A percentile compares a stretch with the other conserved stretches of the same genome.
phyloP scores from a whole-genome alignment of 2,329 filamentous ascomycete genomes.

The Graphilbum fragrans region DNA sequence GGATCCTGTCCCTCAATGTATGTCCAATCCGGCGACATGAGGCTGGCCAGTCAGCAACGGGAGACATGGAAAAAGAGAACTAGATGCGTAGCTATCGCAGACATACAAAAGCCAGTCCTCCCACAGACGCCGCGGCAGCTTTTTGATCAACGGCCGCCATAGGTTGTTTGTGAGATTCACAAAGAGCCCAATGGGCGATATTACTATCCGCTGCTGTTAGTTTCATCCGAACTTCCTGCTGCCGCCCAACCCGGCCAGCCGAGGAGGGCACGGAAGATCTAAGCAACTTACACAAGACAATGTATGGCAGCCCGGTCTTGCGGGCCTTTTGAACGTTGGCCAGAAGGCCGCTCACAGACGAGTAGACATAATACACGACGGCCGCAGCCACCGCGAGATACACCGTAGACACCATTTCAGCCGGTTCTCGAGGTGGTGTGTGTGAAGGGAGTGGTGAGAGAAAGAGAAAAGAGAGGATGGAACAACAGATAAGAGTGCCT shows the following conservation, averaged over 20 bases:
- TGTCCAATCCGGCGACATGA: slow-evolving; percentile 47
- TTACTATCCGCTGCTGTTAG: slow-evolving; percentile 21
- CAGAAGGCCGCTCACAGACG: slow-evolving; percentile 20
- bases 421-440: not conserved
- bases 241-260: not conserved
- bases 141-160: slow-evolving; percentile 42
- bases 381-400: slow-evolving; percentile 20
- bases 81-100: not conserved
- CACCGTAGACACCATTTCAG: slow-evolving; percentile 23
- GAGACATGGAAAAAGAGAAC: not conserved
- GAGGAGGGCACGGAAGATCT: too few species aligned
- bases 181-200: slow-evolving; percentile 33
- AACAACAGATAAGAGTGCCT: too few species aligned
- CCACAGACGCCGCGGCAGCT: slow-evolving; percentile 42
- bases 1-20: slow-evolving; percentile 43
- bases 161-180: slow-evolving; percentile 44
- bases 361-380: slow-evolving; percentile 21
- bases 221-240: too few species aligned
- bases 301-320: slow-evolving; percentile 37
- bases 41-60: slow-evolving; percentile 19
- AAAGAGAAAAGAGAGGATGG: too few species aligned
- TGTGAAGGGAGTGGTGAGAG: not conserved
- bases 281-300: slow-evolving; percentile 35
- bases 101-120: slow-evolving; percentile 48
- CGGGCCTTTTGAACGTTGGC: slow-evolving; percentile 37